phyloP scores from a whole-genome alignment of 108 stramenopile genomes.

The Pseudonitzschia multistriata region DNA sequence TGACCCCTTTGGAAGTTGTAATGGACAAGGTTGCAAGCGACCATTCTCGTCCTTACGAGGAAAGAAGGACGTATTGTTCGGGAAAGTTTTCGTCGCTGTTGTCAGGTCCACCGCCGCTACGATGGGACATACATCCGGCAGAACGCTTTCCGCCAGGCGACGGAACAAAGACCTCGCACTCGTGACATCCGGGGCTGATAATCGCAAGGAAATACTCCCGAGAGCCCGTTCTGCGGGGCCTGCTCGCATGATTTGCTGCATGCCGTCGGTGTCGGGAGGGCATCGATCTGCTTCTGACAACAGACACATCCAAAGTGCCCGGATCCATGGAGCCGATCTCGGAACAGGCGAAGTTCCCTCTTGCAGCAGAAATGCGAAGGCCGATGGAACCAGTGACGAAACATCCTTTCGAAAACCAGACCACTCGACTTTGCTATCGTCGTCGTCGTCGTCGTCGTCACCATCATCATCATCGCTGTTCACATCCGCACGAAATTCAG shows the following conservation, averaged over 20 bases:
- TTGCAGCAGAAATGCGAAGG: background rate
- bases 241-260: background rate
- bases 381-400: background rate
- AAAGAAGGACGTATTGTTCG: background rate
- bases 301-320: constrained; percentile 23
- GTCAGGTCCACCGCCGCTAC: constrained; percentile 32
- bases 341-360: background rate
- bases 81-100: background rate
- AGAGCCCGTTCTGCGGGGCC: constrained; percentile 26
- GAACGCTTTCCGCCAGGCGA: constrained; percentile 23
- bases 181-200: constrained; percentile 19
- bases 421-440: background rate
- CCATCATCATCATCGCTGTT: background rate
- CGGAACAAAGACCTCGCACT: constrained; percentile 15
- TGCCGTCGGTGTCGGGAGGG: background rate
- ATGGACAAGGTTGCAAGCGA: constrained; percentile 28
- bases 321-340: background rate
- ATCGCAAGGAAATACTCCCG: constrained; percentile 52
- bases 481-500: background rate
- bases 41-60: constrained; percentile 33
- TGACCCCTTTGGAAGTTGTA: constrained; percentile 52
- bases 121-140: constrained; percentile 35
- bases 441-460: background rate
- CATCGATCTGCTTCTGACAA: constrained; percentile 28
- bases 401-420: background rate